Evolutionary conservation across 2,329 filamentous ascomycete genomes (phyloP).

Genomic region (Arthrobotrys sphaeroides): DNA sequence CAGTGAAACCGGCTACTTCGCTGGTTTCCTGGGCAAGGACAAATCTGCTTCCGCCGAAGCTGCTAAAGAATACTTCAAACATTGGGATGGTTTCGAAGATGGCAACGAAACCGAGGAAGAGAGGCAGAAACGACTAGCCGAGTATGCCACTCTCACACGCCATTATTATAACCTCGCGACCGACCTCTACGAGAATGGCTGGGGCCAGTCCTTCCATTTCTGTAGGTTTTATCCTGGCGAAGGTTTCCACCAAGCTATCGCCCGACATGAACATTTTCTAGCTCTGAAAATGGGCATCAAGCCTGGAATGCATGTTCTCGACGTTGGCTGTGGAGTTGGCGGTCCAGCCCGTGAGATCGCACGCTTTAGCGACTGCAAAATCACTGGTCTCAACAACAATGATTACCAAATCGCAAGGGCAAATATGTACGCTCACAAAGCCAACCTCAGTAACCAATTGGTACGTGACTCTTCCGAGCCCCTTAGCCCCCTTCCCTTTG

Average conservation of each 20-base stretch:
- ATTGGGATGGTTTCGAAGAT: slow-evolving; percentile 86
- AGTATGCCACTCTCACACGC: slow-evolving; percentile 92
- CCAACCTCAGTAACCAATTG: slow-evolving; percentile 81
- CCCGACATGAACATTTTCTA: slow-evolving; percentile 97
- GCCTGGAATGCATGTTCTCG: slow-evolving; percentile 87
- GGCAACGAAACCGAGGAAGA: slow-evolving; percentile 83
- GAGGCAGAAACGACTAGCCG: slow-evolving; percentile 77
- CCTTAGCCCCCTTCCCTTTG: neutral
- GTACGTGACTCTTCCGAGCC: slow-evolving; percentile 12
- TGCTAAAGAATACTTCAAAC: slow-evolving; percentile 93
- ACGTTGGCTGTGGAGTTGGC: slow-evolving; percentile 96
- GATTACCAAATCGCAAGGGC: slow-evolving; percentile 98
- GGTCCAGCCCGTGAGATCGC: slow-evolving; percentile 94
- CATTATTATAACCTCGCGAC: slow-evolving; percentile 99
- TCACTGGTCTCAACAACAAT: slow-evolving; percentile 97
- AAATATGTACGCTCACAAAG: slow-evolving; percentile 82
- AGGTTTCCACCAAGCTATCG: slow-evolving; percentile 88
- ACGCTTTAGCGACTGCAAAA: slow-evolving; percentile 89
- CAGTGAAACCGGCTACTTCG: slow-evolving; percentile 71
- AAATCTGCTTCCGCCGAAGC: slow-evolving; percentile 79
- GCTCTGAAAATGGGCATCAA: slow-evolving; percentile 87
- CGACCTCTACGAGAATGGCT: slow-evolving; percentile 95
- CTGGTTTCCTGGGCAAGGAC: slow-evolving; percentile 84
- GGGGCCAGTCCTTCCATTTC: slow-evolving; percentile 97
- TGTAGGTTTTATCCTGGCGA: slow-evolving; percentile 90